phyloP scores from a whole-genome alignment of 768 basidiomycete species.

The Calvatia gigantea region DNA sequence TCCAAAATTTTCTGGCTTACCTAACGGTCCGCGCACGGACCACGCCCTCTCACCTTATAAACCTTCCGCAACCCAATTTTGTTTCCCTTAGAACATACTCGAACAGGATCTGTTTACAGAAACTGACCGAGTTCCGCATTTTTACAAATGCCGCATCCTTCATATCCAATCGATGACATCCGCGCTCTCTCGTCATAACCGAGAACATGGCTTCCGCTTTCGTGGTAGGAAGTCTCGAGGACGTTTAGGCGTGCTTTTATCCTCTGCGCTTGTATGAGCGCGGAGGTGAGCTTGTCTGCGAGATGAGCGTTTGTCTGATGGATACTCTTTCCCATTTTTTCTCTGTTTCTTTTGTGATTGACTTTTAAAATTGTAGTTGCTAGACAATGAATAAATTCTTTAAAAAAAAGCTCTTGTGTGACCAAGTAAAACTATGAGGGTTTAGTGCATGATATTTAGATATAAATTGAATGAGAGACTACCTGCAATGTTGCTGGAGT shows the following conservation, averaged over 20 bases:
- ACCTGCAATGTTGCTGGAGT: no score
- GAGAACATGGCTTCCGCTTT: constrained; percentile 51
- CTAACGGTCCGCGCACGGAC: constrained; percentile 26
- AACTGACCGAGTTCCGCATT: constrained; percentile 80
- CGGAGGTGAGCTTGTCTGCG: constrained; percentile 39
- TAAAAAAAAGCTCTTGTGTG: background rate
- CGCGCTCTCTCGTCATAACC: constrained; percentile 60
- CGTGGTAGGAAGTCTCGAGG: constrained; percentile 51
- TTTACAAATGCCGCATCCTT: constrained; percentile 73
- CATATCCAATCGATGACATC: constrained; percentile 69
- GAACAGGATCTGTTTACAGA: constrained; percentile 82
- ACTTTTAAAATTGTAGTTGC: no score
- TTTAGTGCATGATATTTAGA: no score
- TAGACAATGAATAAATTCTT: no score
- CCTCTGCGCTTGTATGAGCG: constrained; percentile 24
- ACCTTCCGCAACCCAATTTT: constrained; percentile 8
- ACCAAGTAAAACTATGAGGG: no score
- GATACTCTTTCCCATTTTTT: constrained; percentile 29
- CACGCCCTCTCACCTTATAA: constrained; percentile 23
- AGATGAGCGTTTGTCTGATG: constrained; percentile 63
- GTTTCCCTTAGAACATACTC: constrained; percentile 67
- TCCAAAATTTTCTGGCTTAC: background rate
- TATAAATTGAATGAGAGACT: no score
- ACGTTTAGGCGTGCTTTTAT: constrained; percentile 48
- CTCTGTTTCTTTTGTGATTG: background rate